A percentile compares a stretch with the other conserved stretches of the same genome.
phyloP scores from a whole-genome alignment of 768 basidiomycete species.

The Hygrocybe punicea region DNA sequence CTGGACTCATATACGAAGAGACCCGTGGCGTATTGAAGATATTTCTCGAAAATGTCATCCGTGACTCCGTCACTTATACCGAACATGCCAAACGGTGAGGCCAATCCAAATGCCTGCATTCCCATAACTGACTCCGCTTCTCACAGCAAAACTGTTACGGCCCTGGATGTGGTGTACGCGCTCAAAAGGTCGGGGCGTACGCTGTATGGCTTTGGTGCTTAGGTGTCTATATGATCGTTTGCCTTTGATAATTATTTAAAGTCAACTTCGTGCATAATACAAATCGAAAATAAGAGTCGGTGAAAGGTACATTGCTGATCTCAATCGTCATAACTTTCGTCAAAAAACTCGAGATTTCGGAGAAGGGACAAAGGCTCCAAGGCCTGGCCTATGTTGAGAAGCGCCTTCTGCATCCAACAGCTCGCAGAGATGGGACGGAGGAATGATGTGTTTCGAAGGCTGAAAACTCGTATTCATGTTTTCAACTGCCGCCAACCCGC shows the following conservation, averaged over 20 bases:
- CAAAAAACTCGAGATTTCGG: too few relatives aligned
- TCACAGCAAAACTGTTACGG: constrained; percentile 74
- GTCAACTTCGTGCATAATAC: neutral
- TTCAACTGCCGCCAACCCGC: too few relatives aligned
- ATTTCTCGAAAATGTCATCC: constrained; percentile 70
- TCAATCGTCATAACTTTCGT: neutral
- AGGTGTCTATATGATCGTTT: constrained; percentile 14
- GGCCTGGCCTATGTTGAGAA: neutral
- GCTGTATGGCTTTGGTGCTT: constrained; percentile 80
- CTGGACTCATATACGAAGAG: constrained; percentile 73
- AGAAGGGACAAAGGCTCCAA: neutral
- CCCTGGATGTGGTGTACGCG: constrained; percentile 78
- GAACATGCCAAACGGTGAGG: constrained; percentile 82
- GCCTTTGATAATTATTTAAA: too few relatives aligned
- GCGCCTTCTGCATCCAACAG: neutral
- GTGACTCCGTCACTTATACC: constrained; percentile 90
- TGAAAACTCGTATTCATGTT: neutral
- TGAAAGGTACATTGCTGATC: neutral
- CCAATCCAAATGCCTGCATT: neutral
- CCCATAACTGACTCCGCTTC: neutral
- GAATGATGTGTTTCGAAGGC: constrained; percentile 7
- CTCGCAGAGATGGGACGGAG: constrained; percentile 3
- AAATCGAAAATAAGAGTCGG: neutral
- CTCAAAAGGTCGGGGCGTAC: constrained; percentile 74
- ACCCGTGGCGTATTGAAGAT: constrained; percentile 79